These are phyloP conservation scores for Heliamphora pulchella DNA, from an alignment of 179 eudicot genomes.

Conservation along the genomic window DNA sequence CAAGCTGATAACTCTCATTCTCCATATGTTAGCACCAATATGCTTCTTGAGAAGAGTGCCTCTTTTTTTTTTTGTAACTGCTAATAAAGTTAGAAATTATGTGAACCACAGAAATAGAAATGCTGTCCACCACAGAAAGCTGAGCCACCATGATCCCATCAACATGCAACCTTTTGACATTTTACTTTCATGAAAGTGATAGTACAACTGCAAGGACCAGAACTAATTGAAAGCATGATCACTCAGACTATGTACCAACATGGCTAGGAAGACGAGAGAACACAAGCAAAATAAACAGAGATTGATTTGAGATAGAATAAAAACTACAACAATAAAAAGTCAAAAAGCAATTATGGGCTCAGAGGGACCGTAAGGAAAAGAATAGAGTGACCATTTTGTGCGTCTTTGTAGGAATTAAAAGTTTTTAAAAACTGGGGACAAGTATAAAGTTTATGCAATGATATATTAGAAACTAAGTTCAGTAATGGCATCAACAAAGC, in stretches of 20 bases:
- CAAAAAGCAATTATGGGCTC: neutral
- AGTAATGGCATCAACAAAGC: neutral
- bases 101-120: no score
- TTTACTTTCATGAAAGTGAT: neutral
- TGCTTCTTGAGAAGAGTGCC: neutral
- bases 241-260: neutral
- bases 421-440: neutral
- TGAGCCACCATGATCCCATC: neutral
- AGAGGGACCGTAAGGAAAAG: neutral
- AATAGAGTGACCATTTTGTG: neutral
- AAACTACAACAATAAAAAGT: neutral
- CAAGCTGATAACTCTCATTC: conserved; percentile 5
- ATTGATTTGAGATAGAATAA: neutral
- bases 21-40: neutral
- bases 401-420: neutral
- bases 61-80: neutral
- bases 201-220: neutral
- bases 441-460: neutral
- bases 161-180: neutral
- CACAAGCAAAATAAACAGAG: neutral
- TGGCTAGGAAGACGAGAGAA: neutral
- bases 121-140: neutral
- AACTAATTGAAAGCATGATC: conserved; percentile 10
- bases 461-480: neutral
- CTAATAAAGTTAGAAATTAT: neutral